phyloP scores from a whole-genome alignment of 495 filamentous ascomycete genomes.

The Penicillium nucicola region DNA sequence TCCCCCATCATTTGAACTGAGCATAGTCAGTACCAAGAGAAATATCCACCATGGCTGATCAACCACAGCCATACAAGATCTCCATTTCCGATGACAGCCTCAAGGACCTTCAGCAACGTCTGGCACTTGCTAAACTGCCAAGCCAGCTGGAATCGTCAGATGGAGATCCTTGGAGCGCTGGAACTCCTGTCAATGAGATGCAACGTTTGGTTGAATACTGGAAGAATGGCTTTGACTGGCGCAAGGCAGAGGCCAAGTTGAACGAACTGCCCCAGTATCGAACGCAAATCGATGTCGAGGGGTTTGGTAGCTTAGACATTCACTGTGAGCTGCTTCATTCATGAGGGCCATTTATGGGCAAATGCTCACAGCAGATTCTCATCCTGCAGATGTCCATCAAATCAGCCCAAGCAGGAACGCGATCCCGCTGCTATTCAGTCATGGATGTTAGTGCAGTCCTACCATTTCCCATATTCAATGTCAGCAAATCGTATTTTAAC shows the following conservation, averaged over 20 bases:
- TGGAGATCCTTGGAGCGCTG: slow-evolving; percentile 32
- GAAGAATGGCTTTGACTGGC: slow-evolving; percentile 41
- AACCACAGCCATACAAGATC: slow-evolving; percentile 28
- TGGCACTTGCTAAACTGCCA: slow-evolving; percentile 33
- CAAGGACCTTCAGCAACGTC: slow-evolving; percentile 34
- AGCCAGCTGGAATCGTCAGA: slow-evolving; percentile 36
- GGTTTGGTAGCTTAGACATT: slow-evolving; percentile 37
- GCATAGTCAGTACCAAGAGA: neutral
- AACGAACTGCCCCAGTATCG: slow-evolving; percentile 44
- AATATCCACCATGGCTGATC: slow-evolving; percentile 10
- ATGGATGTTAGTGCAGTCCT: slow-evolving; percentile 35
- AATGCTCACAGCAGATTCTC: neutral
- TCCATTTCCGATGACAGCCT: slow-evolving; percentile 35
- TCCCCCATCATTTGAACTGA: no score
- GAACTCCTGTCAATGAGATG: slow-evolving; percentile 37
- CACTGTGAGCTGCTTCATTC: slow-evolving; percentile 27
- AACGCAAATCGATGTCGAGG: slow-evolving; percentile 38
- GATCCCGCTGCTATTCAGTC: slow-evolving; percentile 43
- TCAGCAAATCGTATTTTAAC: neutral
- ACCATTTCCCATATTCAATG: neutral
- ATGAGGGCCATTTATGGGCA: neutral
- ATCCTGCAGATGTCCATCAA: slow-evolving; percentile 35
- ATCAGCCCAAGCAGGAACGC: slow-evolving; percentile 27
- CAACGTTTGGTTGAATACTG: slow-evolving; percentile 36
- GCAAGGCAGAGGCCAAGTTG: slow-evolving; percentile 36